Evolutionary conservation across 2,329 filamentous ascomycete genomes (phyloP), one percentile per base, ranked within the genome.

Genomic region (Cyclaneusma minus): DNA sequence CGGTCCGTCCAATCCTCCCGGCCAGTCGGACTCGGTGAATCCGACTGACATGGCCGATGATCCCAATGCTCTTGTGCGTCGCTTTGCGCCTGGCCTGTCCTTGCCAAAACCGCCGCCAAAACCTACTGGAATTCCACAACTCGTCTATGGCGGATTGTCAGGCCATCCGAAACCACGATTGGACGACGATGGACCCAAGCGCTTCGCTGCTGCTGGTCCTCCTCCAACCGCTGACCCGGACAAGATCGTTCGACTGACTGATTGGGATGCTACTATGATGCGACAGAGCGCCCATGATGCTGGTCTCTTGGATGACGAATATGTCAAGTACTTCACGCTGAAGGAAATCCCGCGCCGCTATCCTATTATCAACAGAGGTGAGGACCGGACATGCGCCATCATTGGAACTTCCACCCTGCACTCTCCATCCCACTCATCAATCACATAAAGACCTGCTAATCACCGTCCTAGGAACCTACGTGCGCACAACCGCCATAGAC

Each of bases 291-390:
- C 87, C 8, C 83, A 95, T 10, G 68, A 78, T 30, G 48, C 83
- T 26, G 84, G 83, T 16, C 95, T 95, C 48, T 59, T 98, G 2
- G 55, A 79, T 3, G 89, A 98, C 45, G 62, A 62, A 29, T 83
- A 94, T 47, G 72, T 78, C 3, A 56, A 64, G 29, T 45, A 39
- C 33, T 34, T 28, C 22, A 28, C 41, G 9, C 52, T 51, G 23
- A 61, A 58, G 32, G 54, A 60, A 10, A 43, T 59, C 2, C 56
- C 68, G 8, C 66, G 79, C 36, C 64, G 87, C 31, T 63, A 91
- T 35, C 89, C 89, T 27, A 81, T 98, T 35, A 93, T 98, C 44
- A 95, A 98, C 47, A 63, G 87, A 68, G 87, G 87, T 83, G 51
- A 37, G 57, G 38, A 25, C 8, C 20, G 14, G 20, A 21, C 23